A percentile compares a stretch with the other conserved stretches of the same genome.
Evolutionary conservation across 768 basidiomycete species (phyloP).

Genomic region (Boletus rufocinnamomeus): DNA sequence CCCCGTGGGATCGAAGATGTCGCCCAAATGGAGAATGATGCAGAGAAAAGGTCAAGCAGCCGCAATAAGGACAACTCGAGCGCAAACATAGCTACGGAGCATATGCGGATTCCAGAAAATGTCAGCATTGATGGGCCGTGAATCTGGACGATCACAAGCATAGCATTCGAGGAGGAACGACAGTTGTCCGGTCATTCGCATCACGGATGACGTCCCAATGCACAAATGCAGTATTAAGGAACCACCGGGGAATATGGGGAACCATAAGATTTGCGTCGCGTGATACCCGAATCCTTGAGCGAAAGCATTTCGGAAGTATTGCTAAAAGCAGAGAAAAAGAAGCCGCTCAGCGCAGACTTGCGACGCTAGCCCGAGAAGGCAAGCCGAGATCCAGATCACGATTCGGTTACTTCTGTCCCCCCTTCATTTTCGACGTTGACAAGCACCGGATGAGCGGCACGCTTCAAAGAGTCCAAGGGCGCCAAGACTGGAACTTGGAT

Average conservation of each 20-base stretch:
- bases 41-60: too few relatives aligned
- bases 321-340: background rate
- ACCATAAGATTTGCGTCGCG: background rate
- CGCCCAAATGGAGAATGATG: slow-evolving; percentile 9
- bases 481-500: background rate
- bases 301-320: background rate
- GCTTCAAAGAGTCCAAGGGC: background rate
- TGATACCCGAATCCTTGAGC: background rate
- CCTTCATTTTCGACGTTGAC: background rate
- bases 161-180: background rate
- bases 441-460: background rate
- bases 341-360: background rate
- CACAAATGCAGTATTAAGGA: background rate
- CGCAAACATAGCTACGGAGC: background rate
- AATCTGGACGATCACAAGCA: background rate
- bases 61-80: background rate
- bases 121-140: background rate
- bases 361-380: background rate
- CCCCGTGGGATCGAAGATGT: background rate
- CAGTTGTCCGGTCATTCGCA: background rate
- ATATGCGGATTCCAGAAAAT: background rate
- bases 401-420: background rate
- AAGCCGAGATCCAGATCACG: slow-evolving; percentile 7
- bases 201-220: background rate
- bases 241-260: background rate